These are phyloP conservation scores for Cyclospora cayetanensis DNA, from an alignment of 169 alveolate genomes.

Conservation along the genomic window DNA sequence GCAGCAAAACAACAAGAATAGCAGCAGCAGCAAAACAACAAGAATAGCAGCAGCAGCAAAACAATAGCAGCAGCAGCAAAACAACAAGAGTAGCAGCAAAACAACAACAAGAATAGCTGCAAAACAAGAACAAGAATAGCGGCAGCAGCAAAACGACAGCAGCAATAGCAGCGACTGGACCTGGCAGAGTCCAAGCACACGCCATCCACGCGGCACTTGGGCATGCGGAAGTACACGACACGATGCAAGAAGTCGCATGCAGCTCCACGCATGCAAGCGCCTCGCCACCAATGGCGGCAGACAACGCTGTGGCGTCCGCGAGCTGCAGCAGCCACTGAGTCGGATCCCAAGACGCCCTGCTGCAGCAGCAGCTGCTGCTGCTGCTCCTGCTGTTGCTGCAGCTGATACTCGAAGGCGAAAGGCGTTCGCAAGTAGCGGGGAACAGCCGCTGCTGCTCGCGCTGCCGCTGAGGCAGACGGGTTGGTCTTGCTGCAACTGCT, in stretches of 20 bases:
- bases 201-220: slow-evolving; percentile 31
- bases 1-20: neutral
- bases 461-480: neutral
- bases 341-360: slow-evolving; percentile 14
- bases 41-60: neutral
- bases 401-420: neutral
- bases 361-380: slow-evolving; percentile 39
- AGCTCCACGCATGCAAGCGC: slow-evolving; percentile 94
- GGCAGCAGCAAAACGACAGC: slow-evolving; percentile 29
- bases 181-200: neutral
- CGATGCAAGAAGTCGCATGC: slow-evolving; percentile 93
- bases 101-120: neutral
- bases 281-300: slow-evolving; percentile 93
- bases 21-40: neutral
- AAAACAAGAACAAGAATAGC: neutral
- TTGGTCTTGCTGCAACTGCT: neutral
- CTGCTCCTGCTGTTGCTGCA: slow-evolving; percentile 49
- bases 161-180: neutral
- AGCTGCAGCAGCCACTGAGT: slow-evolving; percentile 28
- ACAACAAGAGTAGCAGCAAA: neutral
- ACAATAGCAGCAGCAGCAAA: neutral
- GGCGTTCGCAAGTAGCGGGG: neutral
- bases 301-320: slow-evolving; percentile 88
- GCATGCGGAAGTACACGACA: slow-evolving; percentile 69
- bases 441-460: neutral